Evolutionary conservation across 306 rosid species (phyloP).

Genomic region (Carpinus viminea): DNA sequence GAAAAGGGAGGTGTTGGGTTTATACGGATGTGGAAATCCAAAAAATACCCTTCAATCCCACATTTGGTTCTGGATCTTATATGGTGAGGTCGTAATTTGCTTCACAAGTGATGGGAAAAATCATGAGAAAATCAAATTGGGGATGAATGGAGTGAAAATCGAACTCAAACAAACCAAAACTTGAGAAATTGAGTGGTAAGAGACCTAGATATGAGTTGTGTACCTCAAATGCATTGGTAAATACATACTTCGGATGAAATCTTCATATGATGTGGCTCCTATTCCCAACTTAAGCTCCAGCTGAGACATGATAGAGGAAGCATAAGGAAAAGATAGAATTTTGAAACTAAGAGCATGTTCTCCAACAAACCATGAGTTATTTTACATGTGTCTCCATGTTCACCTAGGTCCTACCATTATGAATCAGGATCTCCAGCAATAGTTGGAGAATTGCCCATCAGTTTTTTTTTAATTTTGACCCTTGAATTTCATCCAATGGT

Average conservation of each 20-base stretch:
- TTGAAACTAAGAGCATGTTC: conserved; percentile 13
- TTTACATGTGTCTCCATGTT: background rate
- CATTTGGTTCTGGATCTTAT: too few species aligned
- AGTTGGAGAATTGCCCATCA: too few species aligned
- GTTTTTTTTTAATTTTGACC: too few species aligned
- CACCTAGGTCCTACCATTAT: background rate
- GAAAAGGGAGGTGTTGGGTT: too few species aligned
- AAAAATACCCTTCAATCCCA: too few species aligned
- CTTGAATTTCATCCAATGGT: too few species aligned
- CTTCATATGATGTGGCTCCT: conserved; percentile 93
- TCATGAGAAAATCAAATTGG: too few species aligned
- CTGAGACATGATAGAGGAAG: conserved; percentile 42
- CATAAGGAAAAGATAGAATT: conserved; percentile 11
- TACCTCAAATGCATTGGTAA: conserved; percentile 98
- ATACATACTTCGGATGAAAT: conserved; percentile 73
- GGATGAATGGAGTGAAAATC: background rate
- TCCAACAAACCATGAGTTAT: background rate
- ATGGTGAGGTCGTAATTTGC: too few species aligned
- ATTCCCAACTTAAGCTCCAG: conserved; percentile 93
- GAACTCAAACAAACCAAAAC: background rate
- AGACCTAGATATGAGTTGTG: conserved; percentile 25
- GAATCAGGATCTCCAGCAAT: too few species aligned
- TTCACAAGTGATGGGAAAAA: too few species aligned
- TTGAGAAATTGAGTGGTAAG: conserved; percentile 4
- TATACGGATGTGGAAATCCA: too few species aligned